Evolutionary conservation across 2,329 filamentous ascomycete genomes (phyloP).

Genomic region (Monosporascus ibericus): DNA sequence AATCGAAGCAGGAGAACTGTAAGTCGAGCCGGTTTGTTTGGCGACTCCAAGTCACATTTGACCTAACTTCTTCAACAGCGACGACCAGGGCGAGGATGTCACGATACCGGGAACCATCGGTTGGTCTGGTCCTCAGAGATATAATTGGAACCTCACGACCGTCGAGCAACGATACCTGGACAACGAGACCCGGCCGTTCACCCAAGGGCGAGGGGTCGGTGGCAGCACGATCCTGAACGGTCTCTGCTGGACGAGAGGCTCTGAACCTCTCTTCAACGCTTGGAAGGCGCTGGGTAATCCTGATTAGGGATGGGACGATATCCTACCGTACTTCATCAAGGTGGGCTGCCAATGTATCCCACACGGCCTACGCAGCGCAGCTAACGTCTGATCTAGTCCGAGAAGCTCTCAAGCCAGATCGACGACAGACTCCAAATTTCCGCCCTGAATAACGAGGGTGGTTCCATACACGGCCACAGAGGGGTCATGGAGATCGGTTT

Average conservation of each 20-base stretch:
- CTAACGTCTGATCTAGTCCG: constrained; percentile 21
- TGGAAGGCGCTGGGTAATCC: constrained; percentile 36
- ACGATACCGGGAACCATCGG: constrained; percentile 19
- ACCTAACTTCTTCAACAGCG: constrained; percentile 11
- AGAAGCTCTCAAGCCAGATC: constrained; percentile 27
- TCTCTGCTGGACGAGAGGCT: constrained; percentile 34
- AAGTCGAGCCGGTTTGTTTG: not conserved
- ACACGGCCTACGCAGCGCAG: not conserved
- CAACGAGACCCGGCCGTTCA: constrained; percentile 27
- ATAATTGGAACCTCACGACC: constrained; percentile 25
- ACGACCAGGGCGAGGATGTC: constrained; percentile 20
- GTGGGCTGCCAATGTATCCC: constrained; percentile 16
- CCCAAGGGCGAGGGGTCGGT: constrained; percentile 32
- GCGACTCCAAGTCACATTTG: not conserved
- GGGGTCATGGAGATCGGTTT: constrained; percentile 33
- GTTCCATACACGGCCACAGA: constrained; percentile 24
- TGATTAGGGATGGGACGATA: constrained; percentile 35
- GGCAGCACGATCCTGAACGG: constrained; percentile 36
- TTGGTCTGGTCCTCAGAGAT: constrained; percentile 16
- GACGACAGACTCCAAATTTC: constrained; percentile 13
- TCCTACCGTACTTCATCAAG: constrained; percentile 45
- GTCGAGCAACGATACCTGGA: constrained; percentile 26
- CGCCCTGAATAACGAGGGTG: constrained; percentile 21
- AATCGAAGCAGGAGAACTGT: constrained; percentile 22
- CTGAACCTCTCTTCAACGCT: constrained; percentile 33